Evolutionary conservation across 2,329 filamentous ascomycete species (phyloP).

Genomic region (Trichophaea hybrida): DNA sequence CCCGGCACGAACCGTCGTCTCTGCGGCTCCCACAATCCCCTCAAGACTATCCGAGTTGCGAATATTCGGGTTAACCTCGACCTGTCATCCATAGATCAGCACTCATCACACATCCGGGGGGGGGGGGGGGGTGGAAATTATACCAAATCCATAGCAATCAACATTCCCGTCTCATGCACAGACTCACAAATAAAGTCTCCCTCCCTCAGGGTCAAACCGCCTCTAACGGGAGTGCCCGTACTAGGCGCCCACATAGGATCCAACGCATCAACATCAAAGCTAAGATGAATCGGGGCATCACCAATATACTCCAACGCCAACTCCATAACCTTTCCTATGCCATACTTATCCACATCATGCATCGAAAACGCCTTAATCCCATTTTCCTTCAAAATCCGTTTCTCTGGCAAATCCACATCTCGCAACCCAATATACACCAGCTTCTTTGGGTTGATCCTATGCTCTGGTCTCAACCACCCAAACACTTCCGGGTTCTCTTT

Average conservation of each 20-base stretch:
- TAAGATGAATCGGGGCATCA: conserved; percentile 92
- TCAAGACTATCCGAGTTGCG: conserved; percentile 25
- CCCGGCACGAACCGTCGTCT: conserved; percentile 77
- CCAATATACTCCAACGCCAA: conserved; percentile 80
- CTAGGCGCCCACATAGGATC: conserved; percentile 87
- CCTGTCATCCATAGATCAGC: conserved; percentile 30
- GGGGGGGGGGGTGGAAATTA: conserved; percentile 34
- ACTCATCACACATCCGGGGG: neutral
- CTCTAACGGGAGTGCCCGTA: conserved; percentile 87
- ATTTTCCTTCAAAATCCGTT: conserved; percentile 74
- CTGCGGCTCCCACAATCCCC: conserved; percentile 46
- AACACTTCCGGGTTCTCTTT: conserved; percentile 68
- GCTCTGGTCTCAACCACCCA: conserved; percentile 64
- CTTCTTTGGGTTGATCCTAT: conserved; percentile 55
- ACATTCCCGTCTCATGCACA: conserved; percentile 63
- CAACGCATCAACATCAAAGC: conserved; percentile 90
- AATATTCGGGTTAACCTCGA: conserved; percentile 31
- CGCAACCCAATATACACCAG: conserved; percentile 92
- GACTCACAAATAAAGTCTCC: conserved; percentile 93
- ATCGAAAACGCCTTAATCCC: conserved; percentile 94
- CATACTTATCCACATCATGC: conserved; percentile 93
- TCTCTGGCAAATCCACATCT: conserved; percentile 88
- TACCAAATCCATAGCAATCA: conserved; percentile 68
- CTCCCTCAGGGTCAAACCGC: conserved; percentile 82
- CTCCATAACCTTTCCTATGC: conserved; percentile 90